Base-by-base conservation (phyloP, 768 basidiomycete species). In the Amanita subjunquillea region DNA sequence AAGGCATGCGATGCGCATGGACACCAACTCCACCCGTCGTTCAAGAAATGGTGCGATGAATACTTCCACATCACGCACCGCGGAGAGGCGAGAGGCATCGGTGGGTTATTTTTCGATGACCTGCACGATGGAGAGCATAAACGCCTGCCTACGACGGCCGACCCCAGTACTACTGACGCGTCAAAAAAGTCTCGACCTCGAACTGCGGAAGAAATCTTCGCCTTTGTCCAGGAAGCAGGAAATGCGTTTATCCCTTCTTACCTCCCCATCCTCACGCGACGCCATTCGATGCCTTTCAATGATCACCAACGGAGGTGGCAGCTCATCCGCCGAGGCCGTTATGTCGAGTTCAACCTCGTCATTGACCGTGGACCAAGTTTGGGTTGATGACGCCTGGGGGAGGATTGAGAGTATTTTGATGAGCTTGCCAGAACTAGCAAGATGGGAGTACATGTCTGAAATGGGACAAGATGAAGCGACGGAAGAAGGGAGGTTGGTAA, bases 51-150 rank as follows among this genome's bases (percentile, higher is more conserved):
- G 91, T 97, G 95, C 70, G 96, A 98, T 68, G 85, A 94, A 65
- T 99, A 99, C 71, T 99, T 99, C 67, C 85, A 76, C 67, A 87
- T 97, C 62, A 77, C 88, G 15, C 96, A 99, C 65, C 82, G 96
- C 9, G 63, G 69, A 29, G 96, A 98, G 70, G 69, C 81, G 2
- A 80, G 96, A 41, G 96, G 96, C 3, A 69, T 99, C 46, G 96
- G 96, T 30, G 96, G 96, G 0, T 72, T 99, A 51, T 98, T 98
- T 74, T 95, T 97, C 62, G 96, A 98, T 65, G 96, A 99, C 64
- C 79, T 98, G 53, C 81, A 76, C 58, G 75, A 73, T 47, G 77
- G 77, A 32, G 67, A 71, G 2, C 90, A 92, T 63, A 63, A 72
- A n/a, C 79, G 81, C n/a, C 72, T 92, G 30, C 68, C 71, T 0